A percentile compares a stretch with the other conserved stretches of the same genome.
These are phyloP conservation scores for Suillus subaureus DNA, from an alignment of 768 basidiomycete species.

Conservation along the genomic window DNA sequence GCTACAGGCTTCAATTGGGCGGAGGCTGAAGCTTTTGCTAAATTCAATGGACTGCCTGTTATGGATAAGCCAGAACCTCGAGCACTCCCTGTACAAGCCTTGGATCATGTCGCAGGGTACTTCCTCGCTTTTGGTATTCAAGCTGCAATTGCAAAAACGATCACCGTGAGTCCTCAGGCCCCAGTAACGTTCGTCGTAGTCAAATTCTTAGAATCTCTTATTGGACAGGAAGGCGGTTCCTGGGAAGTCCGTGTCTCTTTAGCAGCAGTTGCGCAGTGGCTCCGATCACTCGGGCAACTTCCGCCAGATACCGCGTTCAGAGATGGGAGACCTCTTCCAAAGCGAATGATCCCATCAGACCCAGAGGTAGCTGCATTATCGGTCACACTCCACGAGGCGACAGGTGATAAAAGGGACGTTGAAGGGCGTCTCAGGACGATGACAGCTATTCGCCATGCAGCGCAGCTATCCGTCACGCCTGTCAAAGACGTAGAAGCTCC, in stretches of 20 bases:
- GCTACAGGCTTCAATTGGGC: conserved; percentile 61
- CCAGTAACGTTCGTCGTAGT: neutral
- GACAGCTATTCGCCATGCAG: conserved; percentile 49
- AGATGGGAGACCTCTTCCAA: conserved; percentile 41
- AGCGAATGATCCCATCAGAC: conserved; percentile 32
- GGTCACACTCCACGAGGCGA: conserved; percentile 29
- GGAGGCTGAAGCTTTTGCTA: conserved; percentile 51
- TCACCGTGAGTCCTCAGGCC: conserved; percentile 40
- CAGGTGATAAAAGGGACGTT: conserved; percentile 15
- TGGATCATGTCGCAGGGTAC: conserved; percentile 64
- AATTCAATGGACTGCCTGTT: conserved; percentile 23
- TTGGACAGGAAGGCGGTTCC: conserved; percentile 56
- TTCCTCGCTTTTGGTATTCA: conserved; percentile 61
- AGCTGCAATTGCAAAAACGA: conserved; percentile 53
- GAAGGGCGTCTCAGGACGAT: conserved; percentile 28
- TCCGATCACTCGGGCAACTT: conserved; percentile 54
- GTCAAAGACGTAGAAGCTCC: conserved; percentile 42
- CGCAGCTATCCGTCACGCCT: conserved; percentile 44
- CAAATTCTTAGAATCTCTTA: neutral
- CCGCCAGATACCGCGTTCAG: conserved; percentile 45
- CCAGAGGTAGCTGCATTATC: conserved; percentile 41
- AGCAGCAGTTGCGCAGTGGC: conserved; percentile 56
- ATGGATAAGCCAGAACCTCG: conserved; percentile 19
- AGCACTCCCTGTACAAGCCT: conserved; percentile 57
- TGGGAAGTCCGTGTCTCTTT: conserved; percentile 64